phyloP scores from a whole-genome alignment of 2,329 filamentous ascomycete genomes.

The Cladophialophora yegresii region DNA sequence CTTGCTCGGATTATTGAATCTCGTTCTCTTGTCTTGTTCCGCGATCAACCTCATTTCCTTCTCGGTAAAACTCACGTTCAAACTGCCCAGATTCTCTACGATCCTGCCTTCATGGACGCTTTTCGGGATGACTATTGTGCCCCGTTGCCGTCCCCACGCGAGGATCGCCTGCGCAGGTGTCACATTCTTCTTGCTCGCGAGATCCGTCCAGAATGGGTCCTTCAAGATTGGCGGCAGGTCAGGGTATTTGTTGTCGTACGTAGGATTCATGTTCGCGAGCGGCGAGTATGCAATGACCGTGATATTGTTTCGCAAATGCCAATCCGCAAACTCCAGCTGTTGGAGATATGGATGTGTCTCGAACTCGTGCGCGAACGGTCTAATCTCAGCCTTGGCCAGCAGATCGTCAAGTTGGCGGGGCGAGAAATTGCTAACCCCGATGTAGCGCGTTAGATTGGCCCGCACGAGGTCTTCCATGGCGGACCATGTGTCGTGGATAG shows the following conservation, averaged over 20 bases:
- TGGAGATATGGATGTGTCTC: conserved; percentile 46
- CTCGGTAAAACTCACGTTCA: conserved; percentile 32
- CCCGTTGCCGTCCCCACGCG: conserved; percentile 53
- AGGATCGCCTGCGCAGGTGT: conserved; percentile 51
- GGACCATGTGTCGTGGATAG: conserved; percentile 57
- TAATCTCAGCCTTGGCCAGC: conserved; percentile 30
- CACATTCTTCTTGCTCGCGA: conserved; percentile 47
- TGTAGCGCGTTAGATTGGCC: conserved; percentile 56
- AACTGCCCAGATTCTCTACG: conserved; percentile 47
- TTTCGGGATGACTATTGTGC: conserved; percentile 56
- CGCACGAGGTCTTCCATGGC: conserved; percentile 61
- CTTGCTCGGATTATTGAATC: conserved; percentile 48
- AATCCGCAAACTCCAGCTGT: conserved; percentile 43
- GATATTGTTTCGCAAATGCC: conserved; percentile 42
- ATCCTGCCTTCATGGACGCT: conserved; percentile 49
- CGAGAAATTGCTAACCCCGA: conserved; percentile 66
- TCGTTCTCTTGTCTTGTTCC: conserved; percentile 42
- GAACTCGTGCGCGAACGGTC: conserved; percentile 42
- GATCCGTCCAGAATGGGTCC: conserved; percentile 45
- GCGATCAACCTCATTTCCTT: conserved; percentile 37
- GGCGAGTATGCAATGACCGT: conserved; percentile 45
- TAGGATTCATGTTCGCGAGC: conserved; percentile 52
- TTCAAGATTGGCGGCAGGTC: conserved; percentile 44
- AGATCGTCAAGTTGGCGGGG: conserved; percentile 39
- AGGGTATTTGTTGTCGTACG: conserved; percentile 43